phyloP scores from a whole-genome alignment of 2,329 filamentous ascomycete genomes.

The Blastomyces silverae region DNA sequence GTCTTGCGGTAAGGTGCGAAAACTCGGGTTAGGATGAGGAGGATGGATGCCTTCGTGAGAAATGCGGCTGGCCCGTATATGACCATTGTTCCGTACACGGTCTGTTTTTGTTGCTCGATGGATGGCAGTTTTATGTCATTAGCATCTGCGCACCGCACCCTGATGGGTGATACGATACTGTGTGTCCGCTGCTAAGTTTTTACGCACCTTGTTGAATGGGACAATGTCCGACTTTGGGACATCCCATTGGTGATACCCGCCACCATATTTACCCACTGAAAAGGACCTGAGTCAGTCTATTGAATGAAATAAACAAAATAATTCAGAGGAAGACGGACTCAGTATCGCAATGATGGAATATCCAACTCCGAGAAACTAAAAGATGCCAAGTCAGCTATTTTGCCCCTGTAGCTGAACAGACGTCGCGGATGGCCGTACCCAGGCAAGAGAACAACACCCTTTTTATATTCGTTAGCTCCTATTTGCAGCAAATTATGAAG shows the following conservation, averaged over 20 bases:
- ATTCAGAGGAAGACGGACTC: slow-evolving; percentile 10
- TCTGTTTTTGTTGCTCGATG: slow-evolving; percentile 23
- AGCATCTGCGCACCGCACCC: not conserved
- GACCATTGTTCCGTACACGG: slow-evolving; percentile 41
- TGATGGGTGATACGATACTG: not conserved
- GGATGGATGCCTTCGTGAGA: slow-evolving; percentile 41
- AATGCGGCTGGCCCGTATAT: slow-evolving; percentile 44
- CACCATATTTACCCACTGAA: slow-evolving; percentile 33
- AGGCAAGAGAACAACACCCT: slow-evolving; percentile 14
- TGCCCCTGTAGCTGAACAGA: not conserved
- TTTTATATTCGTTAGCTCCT: slow-evolving; percentile 3
- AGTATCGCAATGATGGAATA: slow-evolving; percentile 14
- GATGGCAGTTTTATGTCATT: not conserved
- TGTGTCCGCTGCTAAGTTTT: not conserved
- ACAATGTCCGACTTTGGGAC: slow-evolving; percentile 28
- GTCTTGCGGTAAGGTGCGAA: slow-evolving; percentile 40
- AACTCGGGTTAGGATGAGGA: slow-evolving; percentile 42
- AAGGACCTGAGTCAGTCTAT: not conserved
- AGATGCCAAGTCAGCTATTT: not conserved
- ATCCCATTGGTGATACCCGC: slow-evolving; percentile 34
- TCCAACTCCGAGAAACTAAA: slow-evolving; percentile 15
- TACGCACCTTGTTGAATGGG: slow-evolving; percentile 34
- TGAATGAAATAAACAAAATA: slow-evolving; percentile 1
- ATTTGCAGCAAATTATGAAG: not conserved
- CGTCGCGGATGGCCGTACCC: not conserved